phyloP scores from a whole-genome alignment of 306 rosid genomes.

The Cyclanthera cordifolia region DNA sequence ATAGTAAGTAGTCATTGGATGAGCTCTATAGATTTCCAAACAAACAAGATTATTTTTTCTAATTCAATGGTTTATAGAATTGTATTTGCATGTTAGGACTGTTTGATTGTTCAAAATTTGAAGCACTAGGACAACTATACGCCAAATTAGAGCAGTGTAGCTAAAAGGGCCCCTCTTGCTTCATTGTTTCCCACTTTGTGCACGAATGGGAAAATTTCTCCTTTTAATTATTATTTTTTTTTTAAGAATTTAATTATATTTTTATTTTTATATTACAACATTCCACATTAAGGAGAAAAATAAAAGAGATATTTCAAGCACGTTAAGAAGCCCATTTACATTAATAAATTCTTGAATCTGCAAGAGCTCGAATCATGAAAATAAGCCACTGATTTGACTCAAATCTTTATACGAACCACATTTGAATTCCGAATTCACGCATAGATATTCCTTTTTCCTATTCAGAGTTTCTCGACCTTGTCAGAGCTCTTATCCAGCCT shows the following conservation, averaged over 20 bases:
- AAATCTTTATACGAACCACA: background rate
- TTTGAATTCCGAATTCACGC: constrained; percentile 1
- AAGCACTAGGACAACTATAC: constrained; percentile 33
- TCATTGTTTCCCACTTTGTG: constrained; percentile 51
- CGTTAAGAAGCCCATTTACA: constrained; percentile 3
- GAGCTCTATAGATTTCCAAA: background rate
- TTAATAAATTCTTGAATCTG: background rate
- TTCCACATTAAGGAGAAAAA: background rate
- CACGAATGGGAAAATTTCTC: constrained; percentile 25
- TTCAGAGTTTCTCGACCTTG: constrained; percentile 62
- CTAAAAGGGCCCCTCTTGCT: constrained; percentile 35
- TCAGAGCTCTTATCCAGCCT: constrained; percentile 74
- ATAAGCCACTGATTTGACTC: background rate
- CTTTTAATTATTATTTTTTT: constrained; percentile 25
- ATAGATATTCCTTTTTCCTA: constrained; percentile 17
- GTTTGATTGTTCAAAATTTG: background rate
- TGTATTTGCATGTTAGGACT: background rate
- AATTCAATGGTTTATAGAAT: background rate
- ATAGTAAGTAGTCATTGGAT: background rate
- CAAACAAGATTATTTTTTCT: too few species aligned
- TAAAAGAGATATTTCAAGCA: background rate
- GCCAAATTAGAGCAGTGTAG: constrained; percentile 37
- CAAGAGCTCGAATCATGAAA: background rate
- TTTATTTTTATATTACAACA: background rate
- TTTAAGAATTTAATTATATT: background rate